Evolutionary conservation across 805 yeast genomes (phyloP), one percentile per base, ranked within the genome.

Genomic region (Candida maris): DNA sequence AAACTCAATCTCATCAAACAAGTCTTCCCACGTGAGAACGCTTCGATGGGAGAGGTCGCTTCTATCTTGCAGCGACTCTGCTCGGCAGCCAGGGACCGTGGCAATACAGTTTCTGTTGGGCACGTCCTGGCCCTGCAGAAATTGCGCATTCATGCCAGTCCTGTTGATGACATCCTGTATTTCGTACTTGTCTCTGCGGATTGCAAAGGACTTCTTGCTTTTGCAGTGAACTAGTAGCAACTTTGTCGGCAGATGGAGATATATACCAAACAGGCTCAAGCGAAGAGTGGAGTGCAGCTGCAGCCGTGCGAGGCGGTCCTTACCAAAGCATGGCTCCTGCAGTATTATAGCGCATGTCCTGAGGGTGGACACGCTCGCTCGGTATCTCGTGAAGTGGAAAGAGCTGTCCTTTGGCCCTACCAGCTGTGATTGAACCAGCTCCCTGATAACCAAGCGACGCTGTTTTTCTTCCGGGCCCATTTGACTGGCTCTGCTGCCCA

Each of bases 91-190:
- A n/a, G n/a, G n/a, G n/a, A n/a, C n/a, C n/a, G n/a, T n/a, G n/a
- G 29, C 35, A 32, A n/a, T 28, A 18, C n/a, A 32, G 18, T 46
- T 44, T 14, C 33, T 23, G 7, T 34, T 37, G 15, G 32, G 45
- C 7, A 17, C 13, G 5, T 31, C 18, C 13, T 25, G 14, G 12
- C 26, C 34, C 9, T 28, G 22, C 24, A 41, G 10, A 19, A 35
- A 31, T 13, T 38, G 13, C 3, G 30, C 35, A 14, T 46, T 48
- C 22, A 60, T 35, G 7, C 30, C 46, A 1, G 54, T 37, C 22
- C 62, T 38, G 9, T 42, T 36, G 3, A 58, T 46, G n/a, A 57
- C 47, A 19, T 58, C 61, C 23, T 56, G 56, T 3, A 58, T 3
- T 17, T 55, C 62, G 27, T 37, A 48, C 8, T 37, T 19, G 9